Conservation (phyloP, 768 basidiomycete species). For the Clitopilus hobsonii region DNA sequence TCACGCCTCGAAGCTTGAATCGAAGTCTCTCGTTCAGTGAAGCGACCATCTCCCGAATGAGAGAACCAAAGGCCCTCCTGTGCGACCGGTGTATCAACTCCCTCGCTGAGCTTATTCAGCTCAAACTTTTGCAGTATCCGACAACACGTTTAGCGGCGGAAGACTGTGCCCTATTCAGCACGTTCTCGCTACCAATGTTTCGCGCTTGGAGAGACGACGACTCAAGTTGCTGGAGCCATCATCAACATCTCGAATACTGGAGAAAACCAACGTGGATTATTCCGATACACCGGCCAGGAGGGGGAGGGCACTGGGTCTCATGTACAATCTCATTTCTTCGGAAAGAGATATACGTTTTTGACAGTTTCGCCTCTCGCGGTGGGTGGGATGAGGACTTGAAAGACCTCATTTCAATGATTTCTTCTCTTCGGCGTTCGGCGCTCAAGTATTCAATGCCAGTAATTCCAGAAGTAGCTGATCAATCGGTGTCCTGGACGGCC, state of each 20-base stretch:
- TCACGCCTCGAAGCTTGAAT: background rate
- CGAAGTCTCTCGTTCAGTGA: background rate
- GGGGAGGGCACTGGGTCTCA: conserved; percentile 27
- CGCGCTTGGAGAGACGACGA: conserved; percentile 9
- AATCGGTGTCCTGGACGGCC: conserved; percentile 8
- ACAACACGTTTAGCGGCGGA: background rate
- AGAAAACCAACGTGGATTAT: conserved; percentile 27
- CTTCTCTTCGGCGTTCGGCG: background rate
- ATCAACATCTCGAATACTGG: conserved; percentile 20
- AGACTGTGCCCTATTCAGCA: conserved; percentile 12
- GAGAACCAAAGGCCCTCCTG: conserved; percentile 3
- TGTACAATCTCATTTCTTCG: conserved; percentile 12
- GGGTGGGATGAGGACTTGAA: conserved; percentile 8
- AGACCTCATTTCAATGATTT: background rate
- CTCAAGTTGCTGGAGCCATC: conserved; percentile 12
- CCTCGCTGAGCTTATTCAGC: conserved; percentile 13
- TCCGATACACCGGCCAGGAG: conserved; percentile 23
- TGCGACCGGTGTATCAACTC: conserved; percentile 23
- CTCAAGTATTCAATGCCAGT: too few relatives aligned
- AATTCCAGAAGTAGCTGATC: conserved; percentile 8
- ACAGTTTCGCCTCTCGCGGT: conserved; percentile 19
- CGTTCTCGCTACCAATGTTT: conserved; percentile 12
- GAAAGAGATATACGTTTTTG: conserved; percentile 21
- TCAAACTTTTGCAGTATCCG: background rate
- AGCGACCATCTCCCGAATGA: conserved; percentile 8